Evolutionary conservation across 331 rosid species (phyloP).

Genomic region (Acacia pycnantha): DNA sequence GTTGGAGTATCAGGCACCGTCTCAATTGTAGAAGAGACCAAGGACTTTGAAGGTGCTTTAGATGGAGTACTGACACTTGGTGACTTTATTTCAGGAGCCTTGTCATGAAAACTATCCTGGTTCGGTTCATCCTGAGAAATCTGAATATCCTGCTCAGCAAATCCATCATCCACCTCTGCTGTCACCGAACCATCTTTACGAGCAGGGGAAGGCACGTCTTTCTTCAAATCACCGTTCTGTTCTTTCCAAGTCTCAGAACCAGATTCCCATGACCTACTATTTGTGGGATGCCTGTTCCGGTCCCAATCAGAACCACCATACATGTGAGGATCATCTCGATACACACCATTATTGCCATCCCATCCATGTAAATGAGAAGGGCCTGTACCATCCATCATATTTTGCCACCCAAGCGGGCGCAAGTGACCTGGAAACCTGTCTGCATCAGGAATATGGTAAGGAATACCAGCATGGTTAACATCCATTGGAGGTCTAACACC

Average conservation of each 20-base stretch:
- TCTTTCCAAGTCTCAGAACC: conserved; percentile 62
- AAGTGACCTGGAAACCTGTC: conserved; percentile 66
- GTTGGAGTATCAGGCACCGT: conserved; percentile 36
- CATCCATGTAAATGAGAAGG: conserved; percentile 70
- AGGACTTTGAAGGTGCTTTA: conserved; percentile 36
- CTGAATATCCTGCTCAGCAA: conserved; percentile 39
- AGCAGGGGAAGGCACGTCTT: conserved; percentile 58
- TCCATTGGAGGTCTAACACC: conserved; percentile 71
- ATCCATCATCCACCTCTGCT: conserved; percentile 43
- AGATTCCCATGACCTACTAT: conserved; percentile 65
- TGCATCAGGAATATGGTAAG: conserved; percentile 63
- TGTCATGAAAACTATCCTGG: conserved; percentile 29
- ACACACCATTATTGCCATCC: conserved; percentile 67
- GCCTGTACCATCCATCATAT: conserved; percentile 68
- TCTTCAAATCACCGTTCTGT: conserved; percentile 53
- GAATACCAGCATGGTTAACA: conserved; percentile 58
- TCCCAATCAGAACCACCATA: conserved; percentile 70
- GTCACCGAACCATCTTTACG: conserved; percentile 47
- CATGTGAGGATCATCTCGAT: conserved; percentile 57
- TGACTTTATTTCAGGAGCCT: conserved; percentile 42
- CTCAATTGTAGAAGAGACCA: conserved; percentile 31
- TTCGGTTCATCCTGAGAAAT: conserved; percentile 40
- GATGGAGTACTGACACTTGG: conserved; percentile 37
- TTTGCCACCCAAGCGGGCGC: conserved; percentile 72
- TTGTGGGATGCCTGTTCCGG: conserved; percentile 56